Conservation (phyloP, 148 eudicot genomes). For the Fagopyrum esculentum region DNA sequence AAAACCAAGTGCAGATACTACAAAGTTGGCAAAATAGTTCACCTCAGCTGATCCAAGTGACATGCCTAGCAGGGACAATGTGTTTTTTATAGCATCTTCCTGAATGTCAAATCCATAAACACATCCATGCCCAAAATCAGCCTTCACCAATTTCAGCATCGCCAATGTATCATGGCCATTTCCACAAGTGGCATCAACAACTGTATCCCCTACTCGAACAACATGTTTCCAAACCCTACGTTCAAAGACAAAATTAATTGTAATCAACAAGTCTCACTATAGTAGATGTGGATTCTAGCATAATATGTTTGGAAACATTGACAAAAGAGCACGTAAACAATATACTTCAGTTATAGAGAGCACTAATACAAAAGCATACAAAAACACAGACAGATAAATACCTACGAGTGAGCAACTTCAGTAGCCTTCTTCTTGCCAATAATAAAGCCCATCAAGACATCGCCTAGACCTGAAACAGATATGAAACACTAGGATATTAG, state of each 20-base stretch:
- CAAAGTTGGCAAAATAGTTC: constrained; percentile 13
- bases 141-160: constrained; percentile 56
- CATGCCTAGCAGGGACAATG: constrained; percentile 48
- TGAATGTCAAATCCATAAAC: constrained; percentile 84
- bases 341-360: not conserved
- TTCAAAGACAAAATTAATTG: not conserved
- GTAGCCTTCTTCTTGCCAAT: constrained; percentile 69
- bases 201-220: constrained; percentile 60
- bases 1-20: not conserved
- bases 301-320: not conserved
- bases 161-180: constrained; percentile 91
- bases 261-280: not conserved
- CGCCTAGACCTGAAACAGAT: constrained; percentile 34
- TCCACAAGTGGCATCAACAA: constrained; percentile 95
- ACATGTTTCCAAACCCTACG: constrained; percentile 69
- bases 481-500: not conserved
- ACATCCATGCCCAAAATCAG: constrained; percentile 38
- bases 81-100: constrained; percentile 52
- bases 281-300: not conserved
- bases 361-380: not conserved
- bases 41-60: constrained; percentile 55
- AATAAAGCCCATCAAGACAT: constrained; percentile 52
- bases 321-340: not conserved
- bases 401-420: constrained; percentile 94
- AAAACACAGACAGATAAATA: constrained; percentile 19